These are phyloP conservation scores for Sisymbrium irio DNA, from an alignment of 345 rosid genomes.

Conservation along the genomic window DNA sequence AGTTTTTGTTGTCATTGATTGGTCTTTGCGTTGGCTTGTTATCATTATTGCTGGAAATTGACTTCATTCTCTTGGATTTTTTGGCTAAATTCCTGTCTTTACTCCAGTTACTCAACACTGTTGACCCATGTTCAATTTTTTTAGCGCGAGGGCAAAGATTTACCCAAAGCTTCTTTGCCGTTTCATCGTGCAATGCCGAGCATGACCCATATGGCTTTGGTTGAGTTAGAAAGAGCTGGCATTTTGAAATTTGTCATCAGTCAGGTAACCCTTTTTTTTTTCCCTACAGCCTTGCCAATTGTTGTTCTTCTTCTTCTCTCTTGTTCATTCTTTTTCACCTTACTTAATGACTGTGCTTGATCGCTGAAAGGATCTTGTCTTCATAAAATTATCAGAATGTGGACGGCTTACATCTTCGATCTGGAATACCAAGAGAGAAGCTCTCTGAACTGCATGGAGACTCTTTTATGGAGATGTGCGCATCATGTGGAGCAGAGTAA, in stretches of 20 bases:
- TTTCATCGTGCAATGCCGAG: conserved; percentile 98
- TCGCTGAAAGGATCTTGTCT: conserved; percentile 6
- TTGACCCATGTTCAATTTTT: neutral
- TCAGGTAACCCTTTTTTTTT: conserved; percentile 49
- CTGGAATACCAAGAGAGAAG: conserved; percentile 97
- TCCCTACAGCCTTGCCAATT: neutral
- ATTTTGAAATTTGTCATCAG: conserved; percentile 83
- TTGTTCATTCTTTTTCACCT: neutral
- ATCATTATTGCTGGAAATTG: neutral
- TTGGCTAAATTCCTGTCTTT: neutral
- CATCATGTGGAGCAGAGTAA: conserved; percentile 85
- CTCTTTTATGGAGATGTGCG: conserved; percentile 90
- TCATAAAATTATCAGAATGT: conserved; percentile 54
- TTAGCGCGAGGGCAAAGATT: conserved; percentile 85
- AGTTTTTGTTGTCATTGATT: neutral
- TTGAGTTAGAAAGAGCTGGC: conserved; percentile 84
- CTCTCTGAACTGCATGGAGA: conserved; percentile 93
- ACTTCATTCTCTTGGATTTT: neutral
- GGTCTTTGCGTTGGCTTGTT: too few relatives aligned
- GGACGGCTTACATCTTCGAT: conserved; percentile 96
- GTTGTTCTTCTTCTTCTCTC: neutral
- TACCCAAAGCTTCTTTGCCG: conserved; percentile 89
- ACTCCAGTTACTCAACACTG: conserved; percentile 16
- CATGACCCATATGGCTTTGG: conserved; percentile 96
- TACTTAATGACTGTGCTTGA: neutral